These are phyloP conservation scores for sunflower (Helianthus annuus) DNA, from an alignment of 129 eudicot species.

Conservation along the genomic window HanXRQr2.0-SUNRISE NC_035449.2:168536725-168537224, in stretches of 20 bases:
- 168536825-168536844: slow-evolving; percentile 36
- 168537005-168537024: too few relatives aligned
- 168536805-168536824: slow-evolving; percentile 24
- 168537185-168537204: neutral
- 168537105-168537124: too few relatives aligned
- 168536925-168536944: slow-evolving; percentile 63
- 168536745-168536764: neutral
- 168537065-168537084: too few relatives aligned
- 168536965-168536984: neutral
- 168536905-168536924: slow-evolving; percentile 63
- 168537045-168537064: too few relatives aligned
- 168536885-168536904: slow-evolving; percentile 49
- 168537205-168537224: slow-evolving; percentile 50
- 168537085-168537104: too few relatives aligned
- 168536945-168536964: slow-evolving; percentile 32
- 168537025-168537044: too few relatives aligned
- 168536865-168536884: slow-evolving; percentile 48
- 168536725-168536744: neutral
- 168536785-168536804: slow-evolving; percentile 14
- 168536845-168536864: slow-evolving; percentile 44
- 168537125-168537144: too few relatives aligned
- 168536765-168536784: neutral
- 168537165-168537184: neutral
- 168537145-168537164: too few relatives aligned
- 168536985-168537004: too few relatives aligned